Evolutionary conservation across 108 stramenopile genomes (phyloP).

Genomic region (Nannochloropsis salina): DNA sequence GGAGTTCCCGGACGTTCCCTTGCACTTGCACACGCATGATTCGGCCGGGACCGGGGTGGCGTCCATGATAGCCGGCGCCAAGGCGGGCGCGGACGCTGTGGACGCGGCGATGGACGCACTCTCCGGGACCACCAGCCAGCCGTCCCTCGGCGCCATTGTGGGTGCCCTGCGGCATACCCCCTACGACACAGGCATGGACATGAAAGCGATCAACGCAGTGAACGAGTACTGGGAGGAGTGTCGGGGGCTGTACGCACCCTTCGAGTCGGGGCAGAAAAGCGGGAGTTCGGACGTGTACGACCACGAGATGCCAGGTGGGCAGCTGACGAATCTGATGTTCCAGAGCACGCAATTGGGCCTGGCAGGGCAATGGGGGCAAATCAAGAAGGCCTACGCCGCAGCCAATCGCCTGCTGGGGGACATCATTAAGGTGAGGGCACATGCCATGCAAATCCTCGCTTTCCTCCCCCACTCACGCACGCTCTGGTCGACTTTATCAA

Average conservation of each 20-base stretch:
- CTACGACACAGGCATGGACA: conserved; percentile 72
- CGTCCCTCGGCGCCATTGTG: conserved; percentile 83
- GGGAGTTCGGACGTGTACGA: conserved; percentile 85
- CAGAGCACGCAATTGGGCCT: conserved; percentile 83
- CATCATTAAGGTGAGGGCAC: conserved; percentile 76
- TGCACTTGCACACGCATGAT: conserved; percentile 93
- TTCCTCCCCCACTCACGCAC: neutral
- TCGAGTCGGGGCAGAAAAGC: conserved; percentile 89
- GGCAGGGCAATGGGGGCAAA: conserved; percentile 77
- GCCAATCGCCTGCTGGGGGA: conserved; percentile 90
- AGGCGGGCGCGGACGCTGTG: conserved; percentile 91
- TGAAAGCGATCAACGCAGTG: conserved; percentile 60
- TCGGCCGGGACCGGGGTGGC: conserved; percentile 95
- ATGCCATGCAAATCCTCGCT: no score
- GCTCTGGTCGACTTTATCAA: neutral
- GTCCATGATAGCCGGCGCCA: conserved; percentile 77
- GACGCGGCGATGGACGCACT: conserved; percentile 87
- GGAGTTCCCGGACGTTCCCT: conserved; percentile 80
- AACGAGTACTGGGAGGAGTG: conserved; percentile 91
- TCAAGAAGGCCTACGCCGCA: conserved; percentile 81
- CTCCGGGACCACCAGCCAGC: conserved; percentile 89
- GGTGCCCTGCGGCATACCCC: conserved; percentile 67
- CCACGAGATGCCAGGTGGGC: conserved; percentile 90
- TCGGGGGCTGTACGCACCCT: conserved; percentile 85
- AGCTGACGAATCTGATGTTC: conserved; percentile 89